Percentiles rank a stretch among this genome's conserved stretches.
phyloP scores from a whole-genome alignment of 345 rosid species.

The Carallia pectinifolia region DNA sequence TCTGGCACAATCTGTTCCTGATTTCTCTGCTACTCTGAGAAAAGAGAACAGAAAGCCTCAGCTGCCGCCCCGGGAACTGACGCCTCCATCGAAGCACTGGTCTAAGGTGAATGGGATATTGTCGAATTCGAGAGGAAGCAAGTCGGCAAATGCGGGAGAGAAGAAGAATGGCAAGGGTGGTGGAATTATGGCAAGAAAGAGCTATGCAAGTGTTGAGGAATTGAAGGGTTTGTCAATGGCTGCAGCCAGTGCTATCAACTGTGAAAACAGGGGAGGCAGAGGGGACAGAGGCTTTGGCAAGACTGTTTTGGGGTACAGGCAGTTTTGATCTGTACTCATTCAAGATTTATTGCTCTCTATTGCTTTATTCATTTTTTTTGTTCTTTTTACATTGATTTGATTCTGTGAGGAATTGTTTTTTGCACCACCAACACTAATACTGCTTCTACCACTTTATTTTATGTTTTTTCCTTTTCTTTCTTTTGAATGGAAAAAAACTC shows the following conservation, averaged over 20 bases:
- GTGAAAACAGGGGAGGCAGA: constrained; percentile 41
- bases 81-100: constrained; percentile 52
- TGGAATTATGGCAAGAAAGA: constrained; percentile 55
- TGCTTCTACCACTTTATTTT: background rate
- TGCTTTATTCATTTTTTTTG: background rate
- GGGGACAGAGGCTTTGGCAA: constrained; percentile 30
- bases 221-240: constrained; percentile 54
- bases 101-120: constrained; percentile 34
- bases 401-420: constrained; percentile 1
- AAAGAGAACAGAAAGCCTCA: constrained; percentile 76
- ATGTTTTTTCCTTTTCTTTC: background rate
- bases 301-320: constrained; percentile 48
- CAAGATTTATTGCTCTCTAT: background rate
- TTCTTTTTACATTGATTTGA: constrained; percentile 1
- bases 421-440: background rate
- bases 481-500: background rate
- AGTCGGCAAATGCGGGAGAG: constrained; percentile 65
- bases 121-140: constrained; percentile 61
- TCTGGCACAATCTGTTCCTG: constrained; percentile 77
- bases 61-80: constrained; percentile 45
- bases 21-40: constrained; percentile 61
- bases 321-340: constrained; percentile 25
- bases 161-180: constrained; percentile 37
- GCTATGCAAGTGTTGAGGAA: constrained; percentile 66
- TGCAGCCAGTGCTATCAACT: constrained; percentile 52